Base-by-base conservation (phyloP, 1,139 yeast genomes). In the Yamadazyma oceani region DNA sequence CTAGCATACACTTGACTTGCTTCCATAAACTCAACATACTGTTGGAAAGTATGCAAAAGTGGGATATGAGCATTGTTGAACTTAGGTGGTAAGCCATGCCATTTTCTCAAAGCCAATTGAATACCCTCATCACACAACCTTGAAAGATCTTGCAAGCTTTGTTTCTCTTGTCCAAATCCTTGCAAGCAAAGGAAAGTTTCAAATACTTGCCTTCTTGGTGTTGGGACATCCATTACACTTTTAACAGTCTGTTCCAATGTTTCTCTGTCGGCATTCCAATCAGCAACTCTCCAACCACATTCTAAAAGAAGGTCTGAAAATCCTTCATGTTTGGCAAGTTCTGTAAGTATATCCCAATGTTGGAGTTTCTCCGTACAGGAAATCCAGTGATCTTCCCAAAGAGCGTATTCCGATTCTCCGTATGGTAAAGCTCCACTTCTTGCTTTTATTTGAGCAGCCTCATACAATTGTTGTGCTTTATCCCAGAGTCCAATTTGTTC, bases 321-420 rank as follows among this genome's bases (percentile, higher is more conserved):
- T 1, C 97, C 97, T 69, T 94, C 99, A 55, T 94, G 97, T 54
- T 92, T 88, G 3, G 99, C 98, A 34, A 94, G 73, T 53, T 94
- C 99, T 0, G 98, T 90, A 45, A 94, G 71, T 41, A 94, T 85
- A 58, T 94, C 98, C 99, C 99, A 94, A 48, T 92, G 97, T 56
- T 94, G 99, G 37, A 94, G 69, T 56, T 94, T 92, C 57, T 94
- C 97, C 2, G 98, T 96, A 68, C 98, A 90, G 26, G 87, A 66
- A 39, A 94, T 88, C 99, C 98, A 94, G 52, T 92, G 95, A 56
- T 94, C 98, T 64, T 94, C 99, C 99, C 99, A 94, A 32, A 94
- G 69, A 0, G 95, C 82, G 54, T 94, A 94, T 54, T 94, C 99
- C 1, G 96, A 80, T 55, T 94, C 97, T 17, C 96, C 88, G 57